Base-by-base conservation (phyloP, 2,329 filamentous ascomycete species). In the Aureobasidium sp. region DNA sequence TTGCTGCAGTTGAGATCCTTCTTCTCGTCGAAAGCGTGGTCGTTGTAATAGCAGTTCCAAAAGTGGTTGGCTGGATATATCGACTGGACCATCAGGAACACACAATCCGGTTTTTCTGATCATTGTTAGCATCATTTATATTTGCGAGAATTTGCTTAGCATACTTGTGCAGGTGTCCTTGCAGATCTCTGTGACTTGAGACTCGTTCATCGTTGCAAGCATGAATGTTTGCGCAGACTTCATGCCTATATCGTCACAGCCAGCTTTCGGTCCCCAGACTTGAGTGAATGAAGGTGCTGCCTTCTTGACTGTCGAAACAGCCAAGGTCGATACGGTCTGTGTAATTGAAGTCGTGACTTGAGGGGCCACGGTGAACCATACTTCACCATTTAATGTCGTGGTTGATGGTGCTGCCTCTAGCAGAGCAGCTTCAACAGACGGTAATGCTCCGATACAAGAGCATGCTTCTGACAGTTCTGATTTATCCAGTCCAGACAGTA, bases 241-340 rank as follows among this genome's bases (percentile, higher is more conserved):
- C 25, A 43, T 31, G 37, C 51, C 61, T 10, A 60, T 37, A 57
- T 63, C 61, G 2, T 51, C 46, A 53, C 65, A 67, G 46, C 65
- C 65, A 15, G 60, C 61, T 57, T 61, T 47, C 10, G 65, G 64
- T 15, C 65, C 65, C 47, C 58, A 66, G 31, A 66, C 61, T n/a
- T 65, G 60, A 3, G 67, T 70, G 60, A 63, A 69, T 5, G 65
- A 65, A 7, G 67, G 64, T 6, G 65, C 66, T 15, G 66, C 61
- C 31, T 66, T 62, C 25, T 65, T 64, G 55, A 64, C 45, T 1
- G 67, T 68, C n/a, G 50, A 60, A 40, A 65, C 65, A 4, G 63
- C 23, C 0, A 62, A 65, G 6, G 40, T 60, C 13, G 67, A 61
- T 0, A 61, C 59, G 3, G 63, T 65, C 25, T 38, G 53, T 23